Evolutionary conservation across 805 yeast species (phyloP), one percentile per base, ranked within the genome.

Genomic region (Alloascoidea africana): DNA sequence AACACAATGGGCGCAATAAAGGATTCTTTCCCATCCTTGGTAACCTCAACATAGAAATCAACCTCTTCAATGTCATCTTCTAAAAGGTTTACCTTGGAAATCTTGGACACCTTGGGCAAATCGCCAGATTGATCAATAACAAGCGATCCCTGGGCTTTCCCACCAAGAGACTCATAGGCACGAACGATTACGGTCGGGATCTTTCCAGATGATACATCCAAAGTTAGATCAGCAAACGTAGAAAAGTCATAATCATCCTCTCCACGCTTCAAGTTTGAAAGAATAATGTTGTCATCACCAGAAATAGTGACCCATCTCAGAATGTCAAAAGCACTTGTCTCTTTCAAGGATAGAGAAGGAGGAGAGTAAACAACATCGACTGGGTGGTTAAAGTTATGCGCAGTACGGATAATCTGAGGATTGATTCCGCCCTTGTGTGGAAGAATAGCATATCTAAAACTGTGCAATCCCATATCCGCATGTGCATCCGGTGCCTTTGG

Each of bases 401-500:
- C 95, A 35, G 77, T 66, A 42, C 71, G 69, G 11, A 89, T 87
- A 2, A 85, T 75, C 16, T 73, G 72, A 1, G 66, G 53, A 5
- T 72, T 65, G 36, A 89, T 60, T 0, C 68, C 57, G 3, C 94
- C 95, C 15, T 51, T 47, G 55, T 89, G 98, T 3, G 97, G 96
- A 41, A 72, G 69, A 27, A 89, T 57, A 0, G 93, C 93, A 56
- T 87, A 91, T 43, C 74, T 74, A 60, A 91, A 81, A 40, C 62
- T 63, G 56, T 89, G 98, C 14, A 60, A 52, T 2, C 96, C 97
- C 82, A 91, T 85, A 55, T 89, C 98, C 5, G 97, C 96, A 52
- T 74, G 67, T 5, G 78, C 87, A 66, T 89, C 98, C 0, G 98
- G 98, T 15, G 85, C 82, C 58, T 91, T 89, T 18, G 98, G 86